phyloP scores from a whole-genome alignment of 768 basidiomycete species.

The Trametes cubensis region DNA sequence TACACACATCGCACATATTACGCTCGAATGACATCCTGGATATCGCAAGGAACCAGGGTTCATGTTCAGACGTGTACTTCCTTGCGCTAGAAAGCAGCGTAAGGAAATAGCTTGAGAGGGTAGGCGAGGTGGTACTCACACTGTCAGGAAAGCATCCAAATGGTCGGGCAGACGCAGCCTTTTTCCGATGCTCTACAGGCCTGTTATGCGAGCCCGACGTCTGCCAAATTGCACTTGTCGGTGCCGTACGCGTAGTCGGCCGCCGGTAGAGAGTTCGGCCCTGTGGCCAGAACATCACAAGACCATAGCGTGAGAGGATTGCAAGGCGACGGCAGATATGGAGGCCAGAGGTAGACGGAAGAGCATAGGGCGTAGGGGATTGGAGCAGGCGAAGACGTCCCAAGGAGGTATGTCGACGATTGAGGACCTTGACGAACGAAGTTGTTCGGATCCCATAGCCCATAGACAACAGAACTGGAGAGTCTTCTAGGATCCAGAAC shows the following conservation, averaged over 20 bases:
- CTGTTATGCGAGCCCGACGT: not conserved
- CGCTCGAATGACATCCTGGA: conserved; percentile 1
- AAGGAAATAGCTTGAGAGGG: not conserved
- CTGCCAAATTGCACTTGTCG: not conserved
- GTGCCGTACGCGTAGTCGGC: not conserved
- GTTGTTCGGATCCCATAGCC: too few species aligned
- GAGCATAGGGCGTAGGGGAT: too few species aligned
- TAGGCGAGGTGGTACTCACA: not conserved
- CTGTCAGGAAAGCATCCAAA: conserved; percentile 1
- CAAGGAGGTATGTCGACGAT: too few species aligned
- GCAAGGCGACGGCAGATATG: too few species aligned
- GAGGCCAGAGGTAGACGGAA: too few species aligned
- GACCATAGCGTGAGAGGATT: conserved; percentile 15
- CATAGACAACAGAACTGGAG: too few species aligned
- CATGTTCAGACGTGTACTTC: not conserved
- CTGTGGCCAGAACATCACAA: conserved; percentile 9
- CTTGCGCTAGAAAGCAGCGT: conserved; percentile 5
- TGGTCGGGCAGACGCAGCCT: not conserved
- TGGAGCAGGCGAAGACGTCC: too few species aligned
- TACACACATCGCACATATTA: not conserved
- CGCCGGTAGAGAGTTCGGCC: not conserved
- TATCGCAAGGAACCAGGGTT: conserved; percentile 9
- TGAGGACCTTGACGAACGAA: too few species aligned
- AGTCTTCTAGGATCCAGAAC: too few species aligned
- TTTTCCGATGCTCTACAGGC: not conserved